Evolutionary conservation across 73 alveolate species (phyloP), one percentile per base, ranked within the genome.

Genomic region (Paramecium bursaria): DNA sequence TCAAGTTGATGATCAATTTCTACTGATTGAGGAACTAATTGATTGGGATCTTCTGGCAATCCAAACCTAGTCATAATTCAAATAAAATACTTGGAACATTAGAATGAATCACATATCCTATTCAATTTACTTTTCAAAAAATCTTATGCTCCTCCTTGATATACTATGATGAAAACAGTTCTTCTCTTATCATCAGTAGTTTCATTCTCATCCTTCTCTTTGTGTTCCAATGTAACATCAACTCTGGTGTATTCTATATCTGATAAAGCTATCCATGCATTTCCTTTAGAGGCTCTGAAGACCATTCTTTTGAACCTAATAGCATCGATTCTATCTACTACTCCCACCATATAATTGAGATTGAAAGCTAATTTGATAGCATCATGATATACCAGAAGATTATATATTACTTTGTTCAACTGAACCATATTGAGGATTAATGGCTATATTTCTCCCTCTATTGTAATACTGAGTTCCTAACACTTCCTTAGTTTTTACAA

Each of bases 221-320:
- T 48, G 52, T 86, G 77, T 73, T 92, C 93, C 48, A 74, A 54
- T 39, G 88, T 55, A 29, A 87, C 49, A 52, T 79, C 92, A 3
- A 75, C 29, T 51, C 75, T 15, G 39, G 88, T 86, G 10, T 91
- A 75, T 29, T 94, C 97, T 44, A 94, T 87, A 23, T 96, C 97
- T 50, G 90, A 76, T 50, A 95, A 90, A 75, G 86, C 88, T 0
- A 96, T 91, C 23, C 95, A 76, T 0, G 98, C 99, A 52, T 95
- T 92, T 44, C 98, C 98, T 90, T 95, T 91, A 17, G 97, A 91
- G 10, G 94, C 92, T 90, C 99, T 95, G 75, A 96, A 96, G 31
- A 96, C 87, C 88, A 94, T 77, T 82, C 96, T 93, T 51, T 91
- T 93, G 50, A 96, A 88, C 50, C 97, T 87, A 35, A 80, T 77